phyloP scores from a whole-genome alignment of 1,284 basidiomycete species.

The Xanthoconium separans region DNA sequence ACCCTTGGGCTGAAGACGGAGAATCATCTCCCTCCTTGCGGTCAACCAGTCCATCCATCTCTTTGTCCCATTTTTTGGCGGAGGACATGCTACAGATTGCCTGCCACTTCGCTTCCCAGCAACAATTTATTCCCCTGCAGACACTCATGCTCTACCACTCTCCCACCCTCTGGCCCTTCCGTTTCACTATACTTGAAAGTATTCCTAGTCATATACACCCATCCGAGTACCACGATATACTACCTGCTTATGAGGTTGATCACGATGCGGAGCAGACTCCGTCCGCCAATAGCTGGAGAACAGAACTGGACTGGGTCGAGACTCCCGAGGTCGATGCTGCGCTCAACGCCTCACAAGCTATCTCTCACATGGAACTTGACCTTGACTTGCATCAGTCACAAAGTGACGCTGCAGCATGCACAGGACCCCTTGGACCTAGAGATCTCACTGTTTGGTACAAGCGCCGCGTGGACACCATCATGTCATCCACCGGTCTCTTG shows the following conservation, averaged over 20 bases:
- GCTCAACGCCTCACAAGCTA: conserved; percentile 30
- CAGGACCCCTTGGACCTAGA: conserved; percentile 18
- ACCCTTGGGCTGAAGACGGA: conserved; percentile 71
- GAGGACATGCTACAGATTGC: conserved; percentile 59
- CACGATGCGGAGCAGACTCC: conserved; percentile 44
- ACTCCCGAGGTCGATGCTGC: conserved; percentile 40
- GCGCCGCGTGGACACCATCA: conserved; percentile 57
- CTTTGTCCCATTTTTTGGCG: conserved; percentile 64
- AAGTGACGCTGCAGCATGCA: not conserved
- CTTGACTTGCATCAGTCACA: conserved; percentile 7
- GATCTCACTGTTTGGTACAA: conserved; percentile 77
- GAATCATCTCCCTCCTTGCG: conserved; percentile 29
- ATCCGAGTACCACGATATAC: conserved; percentile 55
- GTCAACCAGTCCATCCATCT: conserved; percentile 41
- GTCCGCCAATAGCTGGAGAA: conserved; percentile 44
- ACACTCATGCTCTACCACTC: conserved; percentile 60
- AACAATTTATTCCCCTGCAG: conserved; percentile 57
- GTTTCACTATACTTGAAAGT: conserved; percentile 66
- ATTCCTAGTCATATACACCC: conserved; percentile 76
- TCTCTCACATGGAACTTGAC: conserved; percentile 10
- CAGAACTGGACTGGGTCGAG: conserved; percentile 58
- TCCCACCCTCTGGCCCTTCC: conserved; percentile 61
- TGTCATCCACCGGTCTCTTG: conserved; percentile 70
- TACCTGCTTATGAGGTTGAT: conserved; percentile 59
- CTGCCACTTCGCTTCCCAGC: conserved; percentile 62